Conservation (phyloP, 495 filamentous ascomycete genomes). For the Talaromyces proteolyticus region DNA sequence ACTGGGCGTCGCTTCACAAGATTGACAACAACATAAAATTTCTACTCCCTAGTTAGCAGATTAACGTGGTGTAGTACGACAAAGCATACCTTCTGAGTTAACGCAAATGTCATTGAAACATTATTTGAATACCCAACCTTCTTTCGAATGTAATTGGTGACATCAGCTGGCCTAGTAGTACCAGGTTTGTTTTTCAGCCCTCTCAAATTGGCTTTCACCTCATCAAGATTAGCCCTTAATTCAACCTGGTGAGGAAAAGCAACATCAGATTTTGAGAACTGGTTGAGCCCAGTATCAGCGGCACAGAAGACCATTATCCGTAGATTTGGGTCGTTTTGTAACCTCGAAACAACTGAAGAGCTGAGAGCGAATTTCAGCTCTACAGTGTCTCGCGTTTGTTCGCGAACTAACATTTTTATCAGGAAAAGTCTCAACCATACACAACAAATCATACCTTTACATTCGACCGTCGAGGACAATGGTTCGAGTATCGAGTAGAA, state of each 20-base stretch:
- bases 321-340: conserved; percentile 47
- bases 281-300: conserved; percentile 45
- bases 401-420: conserved; percentile 33
- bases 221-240: conserved; percentile 80
- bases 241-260: conserved; percentile 89
- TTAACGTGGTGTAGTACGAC: neutral
- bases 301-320: conserved; percentile 81
- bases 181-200: conserved; percentile 94
- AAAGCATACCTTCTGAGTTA: conserved; percentile 70
- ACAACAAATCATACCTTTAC: conserved; percentile 53
- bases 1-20: conserved; percentile 69
- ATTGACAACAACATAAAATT: conserved; percentile 67
- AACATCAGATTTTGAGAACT: conserved; percentile 61
- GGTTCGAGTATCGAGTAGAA: conserved; percentile 62
- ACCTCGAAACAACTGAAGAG: conserved; percentile 37
- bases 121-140: conserved; percentile 65
- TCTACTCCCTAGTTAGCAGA: conserved; percentile 40
- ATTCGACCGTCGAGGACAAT: conserved; percentile 56
- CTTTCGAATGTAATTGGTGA: conserved; percentile 70
- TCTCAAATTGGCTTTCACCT: conserved; percentile 82
- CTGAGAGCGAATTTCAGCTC: conserved; percentile 48
- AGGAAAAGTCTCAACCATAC: conserved; percentile 6
- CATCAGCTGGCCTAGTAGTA: conserved; percentile 86
- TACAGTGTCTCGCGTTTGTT: conserved; percentile 46
- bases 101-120: conserved; percentile 82